Percentiles rank a stretch among this genome's conserved stretches.
phyloP scores from a whole-genome alignment of 768 basidiomycete genomes.

The Lactarius sanguifluus region DNA sequence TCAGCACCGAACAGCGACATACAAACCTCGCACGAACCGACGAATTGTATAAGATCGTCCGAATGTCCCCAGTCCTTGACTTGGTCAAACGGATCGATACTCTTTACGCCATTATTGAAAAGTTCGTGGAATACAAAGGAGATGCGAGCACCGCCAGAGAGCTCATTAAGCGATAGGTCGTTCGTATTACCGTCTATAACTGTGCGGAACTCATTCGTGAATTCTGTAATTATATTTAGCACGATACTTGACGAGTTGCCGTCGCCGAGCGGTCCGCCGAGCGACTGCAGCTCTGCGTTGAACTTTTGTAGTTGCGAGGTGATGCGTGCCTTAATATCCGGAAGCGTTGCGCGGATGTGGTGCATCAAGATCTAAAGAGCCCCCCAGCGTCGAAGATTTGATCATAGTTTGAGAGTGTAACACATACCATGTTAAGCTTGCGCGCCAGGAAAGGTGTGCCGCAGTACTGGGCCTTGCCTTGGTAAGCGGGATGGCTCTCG shows the following conservation, averaged over 20 bases:
- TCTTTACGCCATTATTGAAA: conserved; percentile 94
- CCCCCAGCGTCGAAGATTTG: not conserved
- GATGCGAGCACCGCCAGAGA: conserved; percentile 98
- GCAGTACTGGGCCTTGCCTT: conserved; percentile 92
- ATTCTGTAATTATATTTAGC: conserved; percentile 97
- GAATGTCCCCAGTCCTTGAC: conserved; percentile 98
- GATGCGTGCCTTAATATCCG: conserved; percentile 97
- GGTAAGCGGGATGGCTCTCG: conserved; percentile 91
- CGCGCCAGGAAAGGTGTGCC: conserved; percentile 96
- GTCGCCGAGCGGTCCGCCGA: conserved; percentile 88
- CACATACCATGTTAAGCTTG: conserved; percentile 86
- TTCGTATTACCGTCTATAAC: conserved; percentile 98
- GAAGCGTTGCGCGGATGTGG: conserved; percentile 96
- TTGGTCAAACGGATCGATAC: conserved; percentile 97
- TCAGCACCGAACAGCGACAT: not conserved
- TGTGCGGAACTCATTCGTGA: conserved; percentile 94
- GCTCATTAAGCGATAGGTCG: conserved; percentile 91
- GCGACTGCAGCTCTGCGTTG: conserved; percentile 74
- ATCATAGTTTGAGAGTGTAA: not conserved
- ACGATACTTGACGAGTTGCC: conserved; percentile 87
- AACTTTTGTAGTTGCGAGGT: conserved; percentile 87
- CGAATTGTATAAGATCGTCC: conserved; percentile 95
- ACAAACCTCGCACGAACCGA: conserved; percentile 59
- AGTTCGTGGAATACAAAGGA: conserved; percentile 98
- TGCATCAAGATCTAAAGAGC: conserved; percentile 91